phyloP scores from a whole-genome alignment of 2,329 filamentous ascomycete species.

The Pseudocercospora musae region DNA sequence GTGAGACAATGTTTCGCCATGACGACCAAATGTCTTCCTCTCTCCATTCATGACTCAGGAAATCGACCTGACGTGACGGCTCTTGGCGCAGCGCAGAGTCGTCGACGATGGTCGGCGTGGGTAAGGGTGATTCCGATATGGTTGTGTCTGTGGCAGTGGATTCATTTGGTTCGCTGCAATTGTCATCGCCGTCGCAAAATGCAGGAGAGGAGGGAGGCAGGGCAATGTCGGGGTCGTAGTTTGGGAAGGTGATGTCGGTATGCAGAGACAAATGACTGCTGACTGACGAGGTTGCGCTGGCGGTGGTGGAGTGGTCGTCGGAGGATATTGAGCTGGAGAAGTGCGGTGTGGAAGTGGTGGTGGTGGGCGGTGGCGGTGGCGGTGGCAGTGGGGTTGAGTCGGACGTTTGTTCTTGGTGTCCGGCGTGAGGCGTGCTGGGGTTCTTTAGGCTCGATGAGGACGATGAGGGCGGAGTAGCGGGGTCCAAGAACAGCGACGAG shows the following conservation, averaged over 20 bases:
- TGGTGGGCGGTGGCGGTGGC: constrained; percentile 35
- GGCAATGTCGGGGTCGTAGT: constrained; percentile 37
- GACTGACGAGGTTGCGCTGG: constrained; percentile 55
- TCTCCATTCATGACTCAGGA: constrained; percentile 86
- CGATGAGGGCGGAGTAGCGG: constrained; percentile 22
- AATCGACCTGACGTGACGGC: constrained; percentile 89
- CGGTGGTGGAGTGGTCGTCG: constrained; percentile 47
- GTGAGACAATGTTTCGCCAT: constrained; percentile 87
- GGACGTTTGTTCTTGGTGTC: constrained; percentile 37
- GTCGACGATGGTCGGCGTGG: constrained; percentile 66
- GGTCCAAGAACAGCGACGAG: constrained; percentile 42
- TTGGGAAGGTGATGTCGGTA: constrained; percentile 45
- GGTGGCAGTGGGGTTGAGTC: constrained; percentile 19
- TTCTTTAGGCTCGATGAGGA: constrained; percentile 34
- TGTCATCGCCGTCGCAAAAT: constrained; percentile 15
- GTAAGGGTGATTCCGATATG: constrained; percentile 57
- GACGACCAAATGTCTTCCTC: constrained; percentile 98
- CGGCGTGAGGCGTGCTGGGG: constrained; percentile 33
- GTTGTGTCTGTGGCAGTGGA: constrained; percentile 52
- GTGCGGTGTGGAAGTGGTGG: constrained; percentile 31
- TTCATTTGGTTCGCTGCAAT: constrained; percentile 22
- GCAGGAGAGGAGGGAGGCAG: constrained; percentile 8
- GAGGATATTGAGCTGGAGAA: constrained; percentile 50
- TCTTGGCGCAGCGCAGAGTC: constrained; percentile 71
- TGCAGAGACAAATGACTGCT: constrained; percentile 55